These are phyloP conservation scores for Xylaria polymorpha DNA, from an alignment of 2,329 filamentous ascomycete species.

Conservation along the genomic window DNA sequence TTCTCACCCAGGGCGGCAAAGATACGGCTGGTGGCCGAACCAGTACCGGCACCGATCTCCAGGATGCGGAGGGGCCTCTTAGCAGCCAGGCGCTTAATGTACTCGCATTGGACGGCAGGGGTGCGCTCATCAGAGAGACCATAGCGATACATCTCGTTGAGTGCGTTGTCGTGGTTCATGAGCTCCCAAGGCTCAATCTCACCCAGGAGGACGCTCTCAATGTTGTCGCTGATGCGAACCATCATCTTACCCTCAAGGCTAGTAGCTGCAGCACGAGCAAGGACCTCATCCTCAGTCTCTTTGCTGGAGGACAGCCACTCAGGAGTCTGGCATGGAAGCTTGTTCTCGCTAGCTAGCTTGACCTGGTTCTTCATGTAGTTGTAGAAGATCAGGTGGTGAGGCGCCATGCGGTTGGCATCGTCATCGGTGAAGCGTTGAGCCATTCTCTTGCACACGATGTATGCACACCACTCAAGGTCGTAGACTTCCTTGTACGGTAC, in stretches of 20 bases:
- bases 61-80: constrained; percentile 54
- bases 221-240: constrained; percentile 47
- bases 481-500: constrained; percentile 43
- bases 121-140: constrained; percentile 48
- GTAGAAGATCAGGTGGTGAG: constrained; percentile 46
- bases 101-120: constrained; percentile 47
- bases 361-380: constrained; percentile 48
- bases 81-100: constrained; percentile 45
- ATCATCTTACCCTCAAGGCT: constrained; percentile 48
- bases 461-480: constrained; percentile 48
- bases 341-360: constrained; percentile 42
- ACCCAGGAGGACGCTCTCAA: constrained; percentile 45
- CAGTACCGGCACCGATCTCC: constrained; percentile 57
- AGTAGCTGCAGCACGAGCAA: constrained; percentile 42
- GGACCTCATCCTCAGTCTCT: constrained; percentile 43
- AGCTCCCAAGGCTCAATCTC: constrained; percentile 48
- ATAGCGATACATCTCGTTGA: constrained; percentile 48
- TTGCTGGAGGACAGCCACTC: constrained; percentile 44
- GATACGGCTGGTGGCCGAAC: constrained; percentile 55
- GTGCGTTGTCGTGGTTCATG: constrained; percentile 48
- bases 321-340: constrained; percentile 44
- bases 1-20: constrained; percentile 50
- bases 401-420: constrained; percentile 44
- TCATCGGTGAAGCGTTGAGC: constrained; percentile 43
- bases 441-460: constrained; percentile 48